phyloP scores from a whole-genome alignment of 1,139 yeast genomes.

The Geotrichum reessii region DNA sequence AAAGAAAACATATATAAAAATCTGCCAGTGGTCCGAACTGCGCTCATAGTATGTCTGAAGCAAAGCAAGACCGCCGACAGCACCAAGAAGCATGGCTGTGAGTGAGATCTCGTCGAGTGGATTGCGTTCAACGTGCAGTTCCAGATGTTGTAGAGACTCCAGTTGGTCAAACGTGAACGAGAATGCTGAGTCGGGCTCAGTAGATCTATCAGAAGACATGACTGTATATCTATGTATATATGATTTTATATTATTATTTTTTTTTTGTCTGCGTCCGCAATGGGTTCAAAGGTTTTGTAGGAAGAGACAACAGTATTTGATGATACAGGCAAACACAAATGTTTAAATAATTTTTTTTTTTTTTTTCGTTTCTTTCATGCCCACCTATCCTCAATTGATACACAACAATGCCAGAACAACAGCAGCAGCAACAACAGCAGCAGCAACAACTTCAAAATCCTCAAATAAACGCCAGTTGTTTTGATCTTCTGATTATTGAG shows the following conservation, averaged over 20 bases:
- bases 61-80: slow-evolving; percentile 15
- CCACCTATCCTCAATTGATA: neutral
- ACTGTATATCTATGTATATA: too few species aligned
- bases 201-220: neutral
- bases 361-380: neutral
- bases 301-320: neutral
- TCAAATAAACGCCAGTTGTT: slow-evolving; percentile 44
- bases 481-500: slow-evolving; percentile 66
- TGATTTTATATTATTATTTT: too few species aligned
- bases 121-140: slow-evolving; percentile 4
- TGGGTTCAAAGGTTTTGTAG: neutral
- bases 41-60: neutral
- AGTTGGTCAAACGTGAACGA: neutral
- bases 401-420: neutral
- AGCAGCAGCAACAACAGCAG: neutral
- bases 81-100: slow-evolving; percentile 19
- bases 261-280: neutral
- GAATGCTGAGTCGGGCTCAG: neutral
- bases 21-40: slow-evolving; percentile 22
- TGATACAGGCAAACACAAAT: neutral
- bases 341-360: neutral
- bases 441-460: slow-evolving; percentile 5
- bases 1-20: slow-evolving; percentile 48
- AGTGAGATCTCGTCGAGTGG: slow-evolving; percentile 19
- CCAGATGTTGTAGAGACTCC: neutral